A percentile compares a stretch with the other conserved stretches of the same genome.
Conservation (phyloP, 2,329 filamentous ascomycete species). For the Aspergillus pseudoterreus region DNA sequence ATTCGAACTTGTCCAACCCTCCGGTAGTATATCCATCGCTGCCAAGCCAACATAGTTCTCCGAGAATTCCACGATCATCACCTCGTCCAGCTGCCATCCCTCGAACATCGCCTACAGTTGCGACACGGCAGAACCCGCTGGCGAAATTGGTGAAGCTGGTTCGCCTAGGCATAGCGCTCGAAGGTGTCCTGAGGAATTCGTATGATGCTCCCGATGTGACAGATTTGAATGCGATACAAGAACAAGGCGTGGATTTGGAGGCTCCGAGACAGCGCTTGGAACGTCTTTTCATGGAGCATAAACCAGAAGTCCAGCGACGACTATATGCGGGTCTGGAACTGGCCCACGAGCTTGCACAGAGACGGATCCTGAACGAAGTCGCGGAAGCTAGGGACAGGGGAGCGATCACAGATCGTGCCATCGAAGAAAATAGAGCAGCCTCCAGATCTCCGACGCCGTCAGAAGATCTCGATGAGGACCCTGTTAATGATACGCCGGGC, state of each 20-base stretch:
- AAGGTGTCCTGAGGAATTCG: conserved; percentile 27
- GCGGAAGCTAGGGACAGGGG: background rate
- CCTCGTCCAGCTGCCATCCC: conserved; percentile 14
- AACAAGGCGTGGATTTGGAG: background rate
- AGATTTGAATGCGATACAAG: conserved; percentile 2
- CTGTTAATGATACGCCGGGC: conserved; percentile 10
- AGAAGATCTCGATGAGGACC: background rate
- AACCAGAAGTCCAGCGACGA: background rate
- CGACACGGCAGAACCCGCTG: conserved; percentile 16
- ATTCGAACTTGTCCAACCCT: background rate
- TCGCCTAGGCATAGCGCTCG: conserved; percentile 36
- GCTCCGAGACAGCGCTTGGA: background rate
- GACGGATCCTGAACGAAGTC: background rate
- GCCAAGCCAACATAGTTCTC: background rate
- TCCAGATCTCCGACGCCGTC: conserved; percentile 9
- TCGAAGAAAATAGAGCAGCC: background rate
- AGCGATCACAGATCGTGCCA: background rate
- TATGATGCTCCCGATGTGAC: background rate
- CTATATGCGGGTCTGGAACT: background rate
- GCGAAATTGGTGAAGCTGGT: conserved; percentile 32
- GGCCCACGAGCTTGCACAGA: background rate
- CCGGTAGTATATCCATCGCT: background rate
- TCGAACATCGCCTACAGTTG: background rate
- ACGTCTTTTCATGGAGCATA: background rate
- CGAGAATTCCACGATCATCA: background rate